Base-by-base conservation (phyloP, 106 monocot species). In the Triglochin maritima region DNA sequence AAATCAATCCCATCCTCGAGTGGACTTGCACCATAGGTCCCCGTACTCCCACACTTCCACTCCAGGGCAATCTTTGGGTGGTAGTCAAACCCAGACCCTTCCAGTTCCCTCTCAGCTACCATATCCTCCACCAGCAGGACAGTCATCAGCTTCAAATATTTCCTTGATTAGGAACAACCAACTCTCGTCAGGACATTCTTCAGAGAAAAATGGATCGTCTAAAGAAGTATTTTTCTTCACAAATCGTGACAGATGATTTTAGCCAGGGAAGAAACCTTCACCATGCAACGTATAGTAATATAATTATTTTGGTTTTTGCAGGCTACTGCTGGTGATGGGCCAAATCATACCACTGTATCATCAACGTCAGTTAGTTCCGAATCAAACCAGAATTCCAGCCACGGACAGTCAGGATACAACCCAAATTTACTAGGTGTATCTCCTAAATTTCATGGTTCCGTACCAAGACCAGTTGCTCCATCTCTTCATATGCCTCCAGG, bases 1-100 rank as follows among this genome's bases (percentile, higher is more conserved):
- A 49, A 82, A 66, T 73, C 84, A 76, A 66, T 14, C 63, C 50
- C 60, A 59, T 11, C 57, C 73, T 48, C 77, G 64, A 54, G 79
- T 74, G 69, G 76, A 72, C 55, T 16, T 49, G 59, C 70, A 71
- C 63, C 69, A 74, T 68, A 7, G 41, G 46, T 67, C 62, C 71
- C 59, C 67, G 73, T 54, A 69, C 66, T 77, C 71, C 4, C 94
- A 90, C 73, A 74, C 90, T 71, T 80, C 87, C 60, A 85, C 81
- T 79, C 71, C 85, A 48, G 62, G 74, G 71, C 80, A 84, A 70
- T 14, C 63, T 64, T n/a, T 70, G 62, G 76, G 73, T 42, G 66
- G 72, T 56, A 74, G 43, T 77, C 81, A 81, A 69, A 17, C 80
- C 70, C 81, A 69, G 44, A 71, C 59, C 70, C 42, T 67, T 57